Conservation (phyloP, 139 green algal species). For the Volvox reticuliferus region DNA sequence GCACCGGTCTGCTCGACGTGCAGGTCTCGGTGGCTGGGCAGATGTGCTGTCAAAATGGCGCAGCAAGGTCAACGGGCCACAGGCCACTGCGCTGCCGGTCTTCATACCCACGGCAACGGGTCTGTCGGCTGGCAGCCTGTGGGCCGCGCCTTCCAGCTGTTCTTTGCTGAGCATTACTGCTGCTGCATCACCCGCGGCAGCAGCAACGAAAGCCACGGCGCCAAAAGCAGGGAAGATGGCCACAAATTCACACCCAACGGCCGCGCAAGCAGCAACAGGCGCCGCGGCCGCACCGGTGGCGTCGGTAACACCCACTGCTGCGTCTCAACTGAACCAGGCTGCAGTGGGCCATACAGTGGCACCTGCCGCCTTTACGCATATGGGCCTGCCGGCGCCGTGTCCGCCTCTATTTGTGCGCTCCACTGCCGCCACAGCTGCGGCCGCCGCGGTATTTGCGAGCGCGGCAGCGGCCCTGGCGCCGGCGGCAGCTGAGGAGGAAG, state of each 20-base stretch:
- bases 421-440: not conserved
- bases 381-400: not conserved
- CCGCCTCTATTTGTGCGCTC: not conserved
- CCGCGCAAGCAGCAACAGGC: not conserved
- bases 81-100: slow-evolving; percentile 18
- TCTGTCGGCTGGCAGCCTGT: not conserved
- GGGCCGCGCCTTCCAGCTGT: not conserved
- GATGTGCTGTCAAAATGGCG: slow-evolving; percentile 30
- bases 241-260: not conserved
- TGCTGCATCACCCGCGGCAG: not conserved
- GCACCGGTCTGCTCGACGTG: not conserved
- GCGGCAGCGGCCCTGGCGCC: not conserved
- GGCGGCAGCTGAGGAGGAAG: not conserved
- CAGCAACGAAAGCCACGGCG: not conserved
- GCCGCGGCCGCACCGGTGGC: not conserved
- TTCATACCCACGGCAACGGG: slow-evolving; percentile 18
- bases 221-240: not conserved
- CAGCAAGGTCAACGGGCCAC: not conserved
- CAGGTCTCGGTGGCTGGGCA: slow-evolving; percentile 24
- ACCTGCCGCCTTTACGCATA: not conserved
- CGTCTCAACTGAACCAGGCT: too few relatives aligned
- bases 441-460: not conserved
- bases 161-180: not conserved
- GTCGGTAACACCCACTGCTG: not conserved
- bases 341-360: not conserved